Conservation (phyloP, 2,329 filamentous ascomycete species). For the Fusarium drepaniforme region DNA sequence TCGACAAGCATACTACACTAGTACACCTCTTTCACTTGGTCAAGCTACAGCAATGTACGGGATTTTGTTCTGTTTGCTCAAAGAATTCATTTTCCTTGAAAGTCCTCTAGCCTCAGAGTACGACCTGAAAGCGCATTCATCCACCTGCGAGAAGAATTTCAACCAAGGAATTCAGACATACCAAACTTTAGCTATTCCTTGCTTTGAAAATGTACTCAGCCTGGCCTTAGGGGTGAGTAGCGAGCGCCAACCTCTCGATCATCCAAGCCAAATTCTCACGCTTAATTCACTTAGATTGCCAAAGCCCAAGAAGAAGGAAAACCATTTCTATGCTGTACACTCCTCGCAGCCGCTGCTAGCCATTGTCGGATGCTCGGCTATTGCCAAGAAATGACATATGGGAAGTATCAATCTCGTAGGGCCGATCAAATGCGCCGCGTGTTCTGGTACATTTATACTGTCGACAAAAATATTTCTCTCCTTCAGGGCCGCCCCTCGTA, state of each 20-base stretch:
- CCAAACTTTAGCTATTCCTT: background rate
- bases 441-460: constrained; percentile 4
- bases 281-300: background rate
- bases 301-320: constrained; percentile 8
- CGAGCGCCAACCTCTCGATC: background rate
- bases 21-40: background rate
- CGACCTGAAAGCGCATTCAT: background rate
- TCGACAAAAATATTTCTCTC: constrained; percentile 5
- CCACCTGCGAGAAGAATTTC: constrained; percentile 5
- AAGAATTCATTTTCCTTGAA: background rate
- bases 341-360: background rate
- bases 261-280: background rate
- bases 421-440: constrained; percentile 1
- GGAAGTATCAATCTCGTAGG: background rate
- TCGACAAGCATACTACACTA: constrained; percentile 6
- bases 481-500: constrained; percentile 3
- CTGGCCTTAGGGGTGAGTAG: constrained; percentile 7
- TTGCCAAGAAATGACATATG: constrained; percentile 5
- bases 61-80: background rate
- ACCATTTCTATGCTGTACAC: constrained; percentile 5
- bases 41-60: constrained; percentile 6
- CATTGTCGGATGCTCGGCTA: constrained; percentile 8
- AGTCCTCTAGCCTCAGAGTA: background rate
- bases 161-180: background rate
- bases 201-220: constrained; percentile 5